Evolutionary conservation across 2,329 filamentous ascomycete genomes (phyloP).

Genomic region (Talaromyces sp.): DNA sequence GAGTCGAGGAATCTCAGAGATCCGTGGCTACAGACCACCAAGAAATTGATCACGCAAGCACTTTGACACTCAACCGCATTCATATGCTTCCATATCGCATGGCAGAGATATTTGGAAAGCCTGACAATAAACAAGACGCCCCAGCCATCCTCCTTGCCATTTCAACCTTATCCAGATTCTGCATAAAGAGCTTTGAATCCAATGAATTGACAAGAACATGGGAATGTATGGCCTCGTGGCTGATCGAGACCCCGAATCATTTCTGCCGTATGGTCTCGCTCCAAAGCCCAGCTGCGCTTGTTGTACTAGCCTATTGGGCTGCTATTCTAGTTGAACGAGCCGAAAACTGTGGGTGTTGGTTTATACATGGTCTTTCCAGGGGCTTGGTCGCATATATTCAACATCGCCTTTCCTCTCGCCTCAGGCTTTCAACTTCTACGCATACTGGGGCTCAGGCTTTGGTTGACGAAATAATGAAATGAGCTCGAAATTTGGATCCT

Average conservation of each 20-base stretch:
- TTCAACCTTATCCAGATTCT: background rate
- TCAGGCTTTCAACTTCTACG: too few relatives aligned
- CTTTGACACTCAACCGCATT: background rate
- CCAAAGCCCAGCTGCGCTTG: background rate
- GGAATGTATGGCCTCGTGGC: background rate
- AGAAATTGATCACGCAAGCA: background rate
- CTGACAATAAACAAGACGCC: background rate
- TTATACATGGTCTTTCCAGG: background rate
- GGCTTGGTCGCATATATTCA: background rate
- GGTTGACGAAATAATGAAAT: background rate
- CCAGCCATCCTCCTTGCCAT: background rate
- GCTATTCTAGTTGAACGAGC: background rate
- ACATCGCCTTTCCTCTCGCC: background rate
- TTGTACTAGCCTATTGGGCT: background rate
- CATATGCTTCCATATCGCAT: background rate
- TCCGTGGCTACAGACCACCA: background rate
- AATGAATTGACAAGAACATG: background rate
- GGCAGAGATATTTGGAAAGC: background rate
- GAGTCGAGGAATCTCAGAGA: too few relatives aligned
- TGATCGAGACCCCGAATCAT: background rate
- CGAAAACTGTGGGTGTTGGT: background rate
- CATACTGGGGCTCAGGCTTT: conserved; percentile 1
- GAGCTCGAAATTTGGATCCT: too few relatives aligned
- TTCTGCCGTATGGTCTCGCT: background rate
- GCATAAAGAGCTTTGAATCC: background rate